phyloP scores from a whole-genome alignment of 371 early-diverging fungal genomes.

The Apophysomyces elegans region DNA sequence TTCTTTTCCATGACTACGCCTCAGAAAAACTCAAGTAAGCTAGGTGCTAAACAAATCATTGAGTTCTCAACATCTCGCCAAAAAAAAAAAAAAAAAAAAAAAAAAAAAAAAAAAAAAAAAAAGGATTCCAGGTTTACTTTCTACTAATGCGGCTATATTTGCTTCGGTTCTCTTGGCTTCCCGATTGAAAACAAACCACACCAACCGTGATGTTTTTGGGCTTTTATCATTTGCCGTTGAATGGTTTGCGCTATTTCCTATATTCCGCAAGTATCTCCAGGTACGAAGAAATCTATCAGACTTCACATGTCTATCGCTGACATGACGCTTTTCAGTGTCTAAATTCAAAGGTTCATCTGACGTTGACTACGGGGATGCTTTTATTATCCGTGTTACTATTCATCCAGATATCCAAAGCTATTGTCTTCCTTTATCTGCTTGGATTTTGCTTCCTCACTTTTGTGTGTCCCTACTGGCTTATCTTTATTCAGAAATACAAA shows the following conservation, averaged over 20 bases:
- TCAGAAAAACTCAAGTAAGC: conserved; percentile 58
- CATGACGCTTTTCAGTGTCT: conserved; percentile 46
- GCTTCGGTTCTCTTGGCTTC: conserved; percentile 95
- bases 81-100: conserved; percentile 24
- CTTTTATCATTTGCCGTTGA: conserved; percentile 87
- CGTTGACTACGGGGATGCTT: conserved; percentile 66
- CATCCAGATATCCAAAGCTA: conserved; percentile 68
- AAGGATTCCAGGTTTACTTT: conserved; percentile 90
- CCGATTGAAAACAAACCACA: conserved; percentile 76
- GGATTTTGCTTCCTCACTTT: conserved; percentile 81
- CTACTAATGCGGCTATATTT: conserved; percentile 95
- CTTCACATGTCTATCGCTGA: neutral
- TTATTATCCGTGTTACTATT: conserved; percentile 64
- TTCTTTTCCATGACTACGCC: conserved; percentile 91
- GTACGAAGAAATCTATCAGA: conserved; percentile 31
- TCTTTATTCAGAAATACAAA: conserved; percentile 91
- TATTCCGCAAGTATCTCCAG: conserved; percentile 80
- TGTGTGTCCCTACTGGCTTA: conserved; percentile 89
- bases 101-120: too few relatives aligned
- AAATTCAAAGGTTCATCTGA: conserved; percentile 60
- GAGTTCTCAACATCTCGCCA: too few relatives aligned
- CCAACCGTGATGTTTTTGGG: conserved; percentile 88
- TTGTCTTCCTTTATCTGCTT: conserved; percentile 70
- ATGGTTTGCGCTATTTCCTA: conserved; percentile 94
- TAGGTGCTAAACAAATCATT: too few relatives aligned